Evolutionary conservation across 2,329 filamentous ascomycete species (phyloP), one percentile per base, ranked within the genome.

Genomic region (Knoxdaviesia proteae): DNA sequence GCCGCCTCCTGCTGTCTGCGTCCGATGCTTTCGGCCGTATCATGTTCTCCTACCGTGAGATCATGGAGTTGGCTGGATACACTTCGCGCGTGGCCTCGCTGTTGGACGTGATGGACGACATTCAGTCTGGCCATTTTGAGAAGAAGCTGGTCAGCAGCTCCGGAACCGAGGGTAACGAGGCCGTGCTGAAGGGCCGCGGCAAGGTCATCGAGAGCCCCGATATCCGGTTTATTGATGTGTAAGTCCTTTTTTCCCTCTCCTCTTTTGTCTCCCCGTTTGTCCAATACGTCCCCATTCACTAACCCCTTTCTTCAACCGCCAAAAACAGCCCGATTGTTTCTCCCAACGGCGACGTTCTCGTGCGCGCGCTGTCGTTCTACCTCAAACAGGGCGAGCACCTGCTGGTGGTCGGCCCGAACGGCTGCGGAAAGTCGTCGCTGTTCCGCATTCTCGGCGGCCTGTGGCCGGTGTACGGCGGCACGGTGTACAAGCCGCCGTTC

Each of bases 11-110:
- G 8, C 69, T 98, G 5, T 88, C 84, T 36, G 90, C 86, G 1
- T 96, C 88, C 0, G 90, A 98, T 56, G 88, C 88, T 30, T 94
- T 94, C 54, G 88, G 88, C 1, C 80, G 90, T 46, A 69, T 96
- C 49, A 94, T 94, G 87, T 94, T 94, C 61, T 93, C 84, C 3
- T 96, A 94, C 67, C 87, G 94, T 52, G 90, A 98, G 56, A 80
- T 98, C 48, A 94, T 88, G 56, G 88, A 98, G 59, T 67, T 98
- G 32, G 90, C 90, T 0, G 90, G 90, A 34, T 92, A 94, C 62
- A 98, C 90, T 0, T 88, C 86, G 7, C 78, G 90, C 42, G 90
- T 98, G 5, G 81, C 87, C 1, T 83, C 82, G 3, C 67, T 98
- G 4, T 67, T 98, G 9, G 81, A 93, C 46, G 88, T 96, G 40